These are phyloP conservation scores for Auriscalpium microsporum DNA, from an alignment of 768 basidiomycete species.

Conservation along the genomic window DNA sequence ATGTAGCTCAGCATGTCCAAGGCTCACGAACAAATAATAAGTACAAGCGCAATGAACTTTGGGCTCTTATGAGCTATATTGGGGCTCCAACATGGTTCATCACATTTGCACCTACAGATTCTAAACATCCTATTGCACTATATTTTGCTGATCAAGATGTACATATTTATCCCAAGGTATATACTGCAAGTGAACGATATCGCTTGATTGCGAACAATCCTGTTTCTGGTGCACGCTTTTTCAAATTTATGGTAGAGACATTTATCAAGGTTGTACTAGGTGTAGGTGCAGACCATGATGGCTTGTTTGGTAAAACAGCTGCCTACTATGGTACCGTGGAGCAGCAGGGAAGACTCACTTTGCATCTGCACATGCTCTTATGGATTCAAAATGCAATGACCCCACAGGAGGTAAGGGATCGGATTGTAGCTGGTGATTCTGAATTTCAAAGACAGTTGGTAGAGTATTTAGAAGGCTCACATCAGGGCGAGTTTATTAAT, in stretches of 20 bases:
- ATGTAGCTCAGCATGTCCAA: slow-evolving; percentile 8
- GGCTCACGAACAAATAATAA: slow-evolving; percentile 10
- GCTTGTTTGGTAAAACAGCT: slow-evolving; percentile 13
- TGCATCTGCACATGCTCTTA: slow-evolving; percentile 17
- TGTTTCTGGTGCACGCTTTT: slow-evolving; percentile 14
- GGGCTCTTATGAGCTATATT: slow-evolving; percentile 7
- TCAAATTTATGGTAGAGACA: slow-evolving; percentile 11
- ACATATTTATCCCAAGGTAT: neutral
- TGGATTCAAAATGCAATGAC: slow-evolving; percentile 7
- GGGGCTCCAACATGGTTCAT: slow-evolving; percentile 17
- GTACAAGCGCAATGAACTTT: slow-evolving; percentile 13
- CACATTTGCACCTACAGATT: slow-evolving; percentile 17
- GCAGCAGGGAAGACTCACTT: slow-evolving; percentile 8
- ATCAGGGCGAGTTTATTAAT: slow-evolving; percentile 10
- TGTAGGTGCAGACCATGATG: neutral
- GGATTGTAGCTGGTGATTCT: slow-evolving; percentile 4
- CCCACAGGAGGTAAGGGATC: slow-evolving; percentile 14
- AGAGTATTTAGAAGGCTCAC: slow-evolving; percentile 6
- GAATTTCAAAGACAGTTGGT: slow-evolving; percentile 8
- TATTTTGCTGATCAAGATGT: slow-evolving; percentile 11
- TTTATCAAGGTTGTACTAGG: neutral
- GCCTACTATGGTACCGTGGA: slow-evolving; percentile 14
- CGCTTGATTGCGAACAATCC: slow-evolving; percentile 7
- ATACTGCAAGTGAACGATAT: neutral
- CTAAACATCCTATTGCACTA: slow-evolving; percentile 12